phyloP scores from a whole-genome alignment of 495 filamentous ascomycete genomes.

The Cercophora samala region DNA sequence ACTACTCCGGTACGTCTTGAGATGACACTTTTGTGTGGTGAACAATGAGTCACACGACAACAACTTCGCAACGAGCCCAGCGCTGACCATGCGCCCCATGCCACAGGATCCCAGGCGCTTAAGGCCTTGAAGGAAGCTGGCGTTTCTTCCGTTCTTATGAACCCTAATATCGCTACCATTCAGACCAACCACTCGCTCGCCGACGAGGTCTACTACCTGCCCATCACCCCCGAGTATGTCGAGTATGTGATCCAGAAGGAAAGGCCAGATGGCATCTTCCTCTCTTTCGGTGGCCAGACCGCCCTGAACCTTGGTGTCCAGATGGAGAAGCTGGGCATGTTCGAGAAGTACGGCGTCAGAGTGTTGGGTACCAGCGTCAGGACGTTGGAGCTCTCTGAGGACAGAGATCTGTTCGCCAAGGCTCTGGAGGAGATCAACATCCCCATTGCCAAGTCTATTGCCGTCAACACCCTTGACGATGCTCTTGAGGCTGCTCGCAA shows the following conservation, averaged over 20 bases:
- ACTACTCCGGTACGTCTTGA: constrained; percentile 78
- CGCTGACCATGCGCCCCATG: constrained; percentile 22
- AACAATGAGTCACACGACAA: constrained; percentile 34
- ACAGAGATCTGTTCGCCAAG: constrained; percentile 92
- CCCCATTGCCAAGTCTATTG: constrained; percentile 92
- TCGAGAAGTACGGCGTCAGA: constrained; percentile 89
- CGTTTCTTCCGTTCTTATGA: constrained; percentile 92
- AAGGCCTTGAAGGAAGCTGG: constrained; percentile 97
- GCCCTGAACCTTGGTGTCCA: constrained; percentile 93
- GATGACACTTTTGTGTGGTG: constrained; percentile 21
- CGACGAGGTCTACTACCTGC: constrained; percentile 98
- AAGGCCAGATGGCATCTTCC: constrained; percentile 92
- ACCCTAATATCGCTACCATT: constrained; percentile 98
- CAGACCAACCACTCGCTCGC: constrained; percentile 94
- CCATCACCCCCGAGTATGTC: constrained; percentile 93
- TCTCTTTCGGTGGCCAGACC: constrained; percentile 96
- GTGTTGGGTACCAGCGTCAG: constrained; percentile 93
- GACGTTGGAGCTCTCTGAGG: constrained; percentile 91
- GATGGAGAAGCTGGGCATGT: constrained; percentile 94
- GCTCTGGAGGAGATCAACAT: constrained; percentile 88
- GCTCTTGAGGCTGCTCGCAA: constrained; percentile 79
- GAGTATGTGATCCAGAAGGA: constrained; percentile 95
- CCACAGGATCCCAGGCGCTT: constrained; percentile 84
- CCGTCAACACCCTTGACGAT: constrained; percentile 84
- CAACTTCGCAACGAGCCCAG: constrained; percentile 3